phyloP scores from a whole-genome alignment of 352 stramenopile genomes.

The Globisporangium uncinulatum region DNA sequence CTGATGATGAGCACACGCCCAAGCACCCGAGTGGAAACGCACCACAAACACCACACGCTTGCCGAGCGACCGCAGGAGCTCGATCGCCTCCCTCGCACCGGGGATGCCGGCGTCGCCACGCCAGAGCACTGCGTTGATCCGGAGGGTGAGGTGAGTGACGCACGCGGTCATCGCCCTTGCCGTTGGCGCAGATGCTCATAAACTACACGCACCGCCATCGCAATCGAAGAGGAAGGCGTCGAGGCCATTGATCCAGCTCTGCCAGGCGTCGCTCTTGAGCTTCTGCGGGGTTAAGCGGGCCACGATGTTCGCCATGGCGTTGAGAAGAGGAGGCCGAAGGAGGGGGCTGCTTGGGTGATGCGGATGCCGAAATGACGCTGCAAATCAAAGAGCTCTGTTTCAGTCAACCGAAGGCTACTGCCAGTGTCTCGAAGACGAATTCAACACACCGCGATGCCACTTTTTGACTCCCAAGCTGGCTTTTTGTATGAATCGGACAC shows the following conservation, averaged over 20 bases:
- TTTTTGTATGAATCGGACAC: neutral
- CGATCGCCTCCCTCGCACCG: conserved; percentile 59
- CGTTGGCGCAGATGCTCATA: neutral
- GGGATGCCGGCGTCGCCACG: conserved; percentile 54
- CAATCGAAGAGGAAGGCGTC: conserved; percentile 82
- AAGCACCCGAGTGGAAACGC: neutral
- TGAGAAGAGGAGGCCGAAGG: neutral
- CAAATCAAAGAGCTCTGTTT: neutral
- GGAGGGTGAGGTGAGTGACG: neutral
- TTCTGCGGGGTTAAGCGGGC: conserved; percentile 25
- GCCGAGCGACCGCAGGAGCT: conserved; percentile 58
- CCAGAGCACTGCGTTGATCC: conserved; percentile 43
- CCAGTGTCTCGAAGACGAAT: conserved; percentile 2
- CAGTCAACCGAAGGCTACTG: conserved; percentile 15
- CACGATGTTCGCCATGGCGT: conserved; percentile 9
- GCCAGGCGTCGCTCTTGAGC: conserved; percentile 32
- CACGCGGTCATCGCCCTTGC: neutral
- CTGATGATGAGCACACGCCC: neutral
- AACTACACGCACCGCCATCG: conserved; percentile 49
- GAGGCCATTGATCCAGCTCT: conserved; percentile 53
- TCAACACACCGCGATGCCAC: neutral
- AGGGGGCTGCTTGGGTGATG: conserved; percentile 3
- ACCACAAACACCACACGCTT: conserved; percentile 86
- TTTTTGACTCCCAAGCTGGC: neutral
- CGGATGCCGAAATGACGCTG: neutral